These are phyloP conservation scores for Dipodascopsis uninucleata DNA, from an alignment of 805 yeast genomes.

Conservation along the genomic window DNA sequence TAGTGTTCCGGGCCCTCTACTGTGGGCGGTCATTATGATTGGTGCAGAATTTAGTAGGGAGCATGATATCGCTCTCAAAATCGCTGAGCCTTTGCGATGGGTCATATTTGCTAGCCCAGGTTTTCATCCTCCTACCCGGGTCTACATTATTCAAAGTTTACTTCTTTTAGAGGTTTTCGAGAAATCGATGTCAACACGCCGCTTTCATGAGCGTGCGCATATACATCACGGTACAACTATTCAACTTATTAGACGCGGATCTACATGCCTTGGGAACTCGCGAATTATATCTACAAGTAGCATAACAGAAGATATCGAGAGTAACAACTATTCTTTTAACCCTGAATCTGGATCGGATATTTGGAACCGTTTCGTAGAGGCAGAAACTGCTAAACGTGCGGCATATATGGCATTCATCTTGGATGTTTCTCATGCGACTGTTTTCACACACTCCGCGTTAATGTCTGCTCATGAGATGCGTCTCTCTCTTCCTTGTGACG, in stretches of 20 bases:
- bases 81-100: conserved; percentile 63
- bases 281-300: conserved; percentile 11
- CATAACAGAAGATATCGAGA: too few relatives aligned
- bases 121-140: conserved; percentile 70
- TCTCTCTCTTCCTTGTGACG: conserved; percentile 60
- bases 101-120: conserved; percentile 65
- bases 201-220: conserved; percentile 76
- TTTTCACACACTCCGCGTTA: conserved; percentile 67
- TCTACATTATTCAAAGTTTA: conserved; percentile 74
- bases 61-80: conserved; percentile 40
- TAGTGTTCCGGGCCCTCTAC: conserved; percentile 46
- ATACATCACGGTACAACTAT: conserved; percentile 84
- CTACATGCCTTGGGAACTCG: conserved; percentile 46
- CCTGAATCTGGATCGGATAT: conserved; percentile 36
- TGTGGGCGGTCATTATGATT: conserved; percentile 53
- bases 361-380: conserved; percentile 71
- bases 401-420: conserved; percentile 78
- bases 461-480: conserved; percentile 60
- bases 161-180: conserved; percentile 75
- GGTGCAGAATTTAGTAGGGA: conserved; percentile 48
- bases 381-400: conserved; percentile 71
- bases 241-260: conserved; percentile 70
- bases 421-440: conserved; percentile 73
- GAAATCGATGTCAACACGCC: conserved; percentile 64
- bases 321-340: neutral